These are phyloP conservation scores for Juncus effusus DNA, from an alignment of 176 grass and related monocot genomes.

Conservation along the genomic window DNA sequence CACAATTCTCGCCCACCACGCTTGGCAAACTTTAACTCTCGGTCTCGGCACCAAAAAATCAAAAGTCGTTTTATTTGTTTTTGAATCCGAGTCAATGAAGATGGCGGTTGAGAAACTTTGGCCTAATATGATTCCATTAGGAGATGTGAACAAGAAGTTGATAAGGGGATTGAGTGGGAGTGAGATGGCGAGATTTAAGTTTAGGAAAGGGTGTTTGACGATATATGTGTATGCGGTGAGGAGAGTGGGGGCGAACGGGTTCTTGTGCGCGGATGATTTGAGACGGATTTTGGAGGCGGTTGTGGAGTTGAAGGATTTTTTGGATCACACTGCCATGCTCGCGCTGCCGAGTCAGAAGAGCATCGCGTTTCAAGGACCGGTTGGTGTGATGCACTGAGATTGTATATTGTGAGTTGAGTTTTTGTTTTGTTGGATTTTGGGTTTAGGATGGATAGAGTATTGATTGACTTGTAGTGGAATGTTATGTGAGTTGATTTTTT, in stretches of 20 bases:
- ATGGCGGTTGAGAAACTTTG: constrained; percentile 75
- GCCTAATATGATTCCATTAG: constrained; percentile 76
- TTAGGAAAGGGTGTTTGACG: constrained; percentile 90
- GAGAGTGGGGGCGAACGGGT: constrained; percentile 68
- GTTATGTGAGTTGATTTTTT: constrained; percentile 9
- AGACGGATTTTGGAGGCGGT: constrained; percentile 59
- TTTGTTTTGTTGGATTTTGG: neutral
- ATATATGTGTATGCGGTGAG: constrained; percentile 96
- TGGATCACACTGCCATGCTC: constrained; percentile 96
- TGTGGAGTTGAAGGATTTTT: constrained; percentile 77
- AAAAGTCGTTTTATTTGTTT: constrained; percentile 86
- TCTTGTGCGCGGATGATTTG: constrained; percentile 77
- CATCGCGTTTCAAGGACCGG: constrained; percentile 68
- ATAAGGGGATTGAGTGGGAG: constrained; percentile 77
- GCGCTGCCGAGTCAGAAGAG: constrained; percentile 83
- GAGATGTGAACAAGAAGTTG: constrained; percentile 93
- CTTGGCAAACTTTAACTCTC: constrained; percentile 94
- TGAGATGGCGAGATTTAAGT: constrained; percentile 98
- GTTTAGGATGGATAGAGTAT: constrained; percentile 7
- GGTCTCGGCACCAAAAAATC: constrained; percentile 97
- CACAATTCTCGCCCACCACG: constrained; percentile 97
- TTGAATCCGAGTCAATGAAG: constrained; percentile 90
- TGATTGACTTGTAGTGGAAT: neutral
- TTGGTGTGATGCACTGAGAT: constrained; percentile 40
- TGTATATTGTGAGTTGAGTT: neutral